These are phyloP conservation scores for Nitzschia palea DNA, from an alignment of 108 stramenopile species.

Conservation along the genomic window DNA sequence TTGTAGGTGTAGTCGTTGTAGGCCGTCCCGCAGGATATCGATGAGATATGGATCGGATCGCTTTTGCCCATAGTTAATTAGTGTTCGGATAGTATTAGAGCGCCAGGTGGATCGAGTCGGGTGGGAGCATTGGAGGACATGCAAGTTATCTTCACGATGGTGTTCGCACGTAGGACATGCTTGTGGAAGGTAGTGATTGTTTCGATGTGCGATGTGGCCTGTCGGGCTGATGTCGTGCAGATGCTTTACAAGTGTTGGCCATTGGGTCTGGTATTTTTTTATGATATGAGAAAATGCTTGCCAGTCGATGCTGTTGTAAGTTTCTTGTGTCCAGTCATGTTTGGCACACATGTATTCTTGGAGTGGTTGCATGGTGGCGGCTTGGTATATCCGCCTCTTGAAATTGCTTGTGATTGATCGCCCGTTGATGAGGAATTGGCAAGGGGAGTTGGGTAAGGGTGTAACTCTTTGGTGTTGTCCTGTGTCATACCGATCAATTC, in stretches of 20 bases:
- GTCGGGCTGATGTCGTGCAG: not conserved
- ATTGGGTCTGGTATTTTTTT: not conserved
- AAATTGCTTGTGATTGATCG: not conserved
- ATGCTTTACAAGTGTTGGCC: not conserved
- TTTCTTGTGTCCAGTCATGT: not conserved
- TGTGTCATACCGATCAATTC: not conserved
- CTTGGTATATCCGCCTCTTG: not conserved
- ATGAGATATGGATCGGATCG: no score
- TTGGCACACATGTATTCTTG: not conserved
- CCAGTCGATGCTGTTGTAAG: not conserved
- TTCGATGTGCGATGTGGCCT: not conserved
- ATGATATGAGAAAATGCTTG: not conserved
- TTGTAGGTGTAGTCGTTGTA: no score
- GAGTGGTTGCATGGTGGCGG: not conserved
- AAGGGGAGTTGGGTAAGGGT: not conserved
- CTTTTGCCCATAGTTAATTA: no score
- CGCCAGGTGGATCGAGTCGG: no score
- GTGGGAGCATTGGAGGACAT: no score
- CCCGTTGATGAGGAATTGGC: not conserved
- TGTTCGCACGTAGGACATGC: no score
- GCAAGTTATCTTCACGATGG: no score
- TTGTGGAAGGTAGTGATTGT: not conserved
- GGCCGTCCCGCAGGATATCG: no score
- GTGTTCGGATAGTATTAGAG: no score
- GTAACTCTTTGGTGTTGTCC: not conserved